Base-by-base conservation (phyloP, 495 filamentous ascomycete species). In the Bathelium albidoporum region DNA sequence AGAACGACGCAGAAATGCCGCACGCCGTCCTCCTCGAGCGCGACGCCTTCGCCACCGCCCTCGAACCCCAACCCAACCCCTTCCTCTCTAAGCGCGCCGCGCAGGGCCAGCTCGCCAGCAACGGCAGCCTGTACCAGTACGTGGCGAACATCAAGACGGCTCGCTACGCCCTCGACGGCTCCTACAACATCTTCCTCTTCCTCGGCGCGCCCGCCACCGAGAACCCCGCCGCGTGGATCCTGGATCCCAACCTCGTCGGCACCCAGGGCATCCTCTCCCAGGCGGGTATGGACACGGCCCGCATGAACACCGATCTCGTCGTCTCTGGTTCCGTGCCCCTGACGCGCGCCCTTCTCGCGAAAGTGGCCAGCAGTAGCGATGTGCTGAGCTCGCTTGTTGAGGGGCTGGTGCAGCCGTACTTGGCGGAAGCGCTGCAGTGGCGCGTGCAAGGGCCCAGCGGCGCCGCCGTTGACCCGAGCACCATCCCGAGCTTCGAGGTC, bases 71-170 rank as follows among this genome's bases (percentile, higher is more conserved):
- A 31, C 28, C 36, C 62, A 14, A 20, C 62, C 60, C 41, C 12
- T 39, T 36, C 59, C 29, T 41, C 61, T 34, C 43, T 9, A 24
- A 36, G 26, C 29, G 31, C 11, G 20, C 32, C 61, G 44, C 53
- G 4, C 34, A 60, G 5, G 31, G 36, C 31, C 31, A 22, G 18
- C 16, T 26, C 16, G 68, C 65, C n/a, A 28, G 22, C 3, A 70
- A 70, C 59, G 68, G 68, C 63, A 61, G 53, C 44, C 59, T 64
- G 22, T 70, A 59, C 65, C 66, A 71, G 34, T 71, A 71, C 65
- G 66, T 67, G 52, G 69, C 69, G 49, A 71, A 71, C 64, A 69
- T 71, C 63, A 45, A 64, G n/a, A 64, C 66, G n/a, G 34, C 62
- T 1, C 69, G 67, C 58, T 70, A 68, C 63, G 65, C 67, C 12